Evolutionary conservation across 148 eudicot species (phyloP).

Genomic region (Rhododendron ovatum): DNA sequence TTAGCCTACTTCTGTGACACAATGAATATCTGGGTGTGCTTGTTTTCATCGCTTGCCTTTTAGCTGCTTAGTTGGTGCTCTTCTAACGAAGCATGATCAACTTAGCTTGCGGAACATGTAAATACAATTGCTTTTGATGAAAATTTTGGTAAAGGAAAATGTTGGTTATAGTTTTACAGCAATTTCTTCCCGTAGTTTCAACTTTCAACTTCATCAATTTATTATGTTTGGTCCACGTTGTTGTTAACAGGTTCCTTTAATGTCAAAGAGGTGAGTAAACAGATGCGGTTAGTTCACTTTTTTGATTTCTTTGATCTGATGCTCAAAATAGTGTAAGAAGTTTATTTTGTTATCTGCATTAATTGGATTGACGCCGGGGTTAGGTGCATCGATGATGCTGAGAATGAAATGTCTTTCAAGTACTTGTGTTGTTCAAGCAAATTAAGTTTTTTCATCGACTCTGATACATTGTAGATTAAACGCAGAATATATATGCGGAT

Average conservation of each 20-base stretch:
- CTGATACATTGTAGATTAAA: background rate
- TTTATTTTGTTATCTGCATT: background rate
- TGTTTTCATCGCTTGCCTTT: too few species aligned
- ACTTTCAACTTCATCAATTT: too few species aligned
- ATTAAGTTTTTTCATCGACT: too few species aligned
- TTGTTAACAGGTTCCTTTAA: too few species aligned
- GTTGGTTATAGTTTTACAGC: too few species aligned
- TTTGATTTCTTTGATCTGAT: background rate
- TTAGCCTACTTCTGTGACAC: too few species aligned
- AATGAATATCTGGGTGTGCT: too few species aligned
- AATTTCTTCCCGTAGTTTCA: too few species aligned
- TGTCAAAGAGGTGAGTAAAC: background rate
- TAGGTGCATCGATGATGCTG: background rate
- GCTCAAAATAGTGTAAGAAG: background rate
- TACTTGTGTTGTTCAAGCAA: background rate
- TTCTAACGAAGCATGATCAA: too few species aligned
- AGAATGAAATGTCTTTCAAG: background rate
- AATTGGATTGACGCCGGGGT: background rate
- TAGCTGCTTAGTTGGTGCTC: too few species aligned
- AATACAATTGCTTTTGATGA: too few species aligned
- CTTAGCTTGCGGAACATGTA: too few species aligned
- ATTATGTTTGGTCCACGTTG: background rate
- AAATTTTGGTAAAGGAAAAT: background rate
- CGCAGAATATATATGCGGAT: background rate
- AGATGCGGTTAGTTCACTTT: background rate